Evolutionary conservation across 1,139 yeast genomes (phyloP), one percentile per base, ranked within the genome.

Genomic region (Geotrichum carabidarum): DNA sequence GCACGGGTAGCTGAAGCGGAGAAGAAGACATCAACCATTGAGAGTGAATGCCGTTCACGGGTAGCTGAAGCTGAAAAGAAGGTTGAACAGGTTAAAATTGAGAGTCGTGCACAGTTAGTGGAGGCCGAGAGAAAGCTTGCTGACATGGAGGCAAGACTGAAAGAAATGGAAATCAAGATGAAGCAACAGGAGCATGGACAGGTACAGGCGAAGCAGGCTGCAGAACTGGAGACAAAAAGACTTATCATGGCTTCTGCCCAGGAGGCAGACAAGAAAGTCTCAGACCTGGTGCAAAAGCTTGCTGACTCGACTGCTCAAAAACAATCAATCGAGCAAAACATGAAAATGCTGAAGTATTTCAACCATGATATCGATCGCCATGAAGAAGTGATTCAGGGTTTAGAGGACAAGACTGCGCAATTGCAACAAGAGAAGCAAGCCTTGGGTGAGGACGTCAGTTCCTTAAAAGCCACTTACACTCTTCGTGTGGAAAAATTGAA

Each of bases 401-500:
- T 65, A 1, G 58, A 59, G 1, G 42, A 47, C 1, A 57, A 63
- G 9, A 56, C 69, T 0, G 36, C 53, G 1, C 53, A 56, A 1
- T 53, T 71, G 11, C 54, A 58, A 1, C 50, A 47, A 11, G 55
- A 62, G 17, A 69, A 68, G 53, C 46, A 52, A 0, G 57, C 56
- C 14, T 51, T 70, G 15, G 61, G 65, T 8, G 55, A 59, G 1
- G 62, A 60, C 44, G 44, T 65, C 9, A 66, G 62, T 8, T 44
- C 57, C 3, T 53, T 72, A 54, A 61, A 65, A 30, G 54, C 65
- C 7, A 65, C 64, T 4, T 63, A 70, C 48, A 8, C 48, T 1
- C 44, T 57, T 27, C 63, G 71, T 12, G 62, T 62, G 17, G 61
- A 62, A 8, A 68, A 69, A 17, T 61, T 71, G 36, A 60, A 60